Evolutionary conservation across 441 rosid genomes (phyloP), one percentile per base, ranked within the genome.

Genomic region (Croton laevigatus): DNA sequence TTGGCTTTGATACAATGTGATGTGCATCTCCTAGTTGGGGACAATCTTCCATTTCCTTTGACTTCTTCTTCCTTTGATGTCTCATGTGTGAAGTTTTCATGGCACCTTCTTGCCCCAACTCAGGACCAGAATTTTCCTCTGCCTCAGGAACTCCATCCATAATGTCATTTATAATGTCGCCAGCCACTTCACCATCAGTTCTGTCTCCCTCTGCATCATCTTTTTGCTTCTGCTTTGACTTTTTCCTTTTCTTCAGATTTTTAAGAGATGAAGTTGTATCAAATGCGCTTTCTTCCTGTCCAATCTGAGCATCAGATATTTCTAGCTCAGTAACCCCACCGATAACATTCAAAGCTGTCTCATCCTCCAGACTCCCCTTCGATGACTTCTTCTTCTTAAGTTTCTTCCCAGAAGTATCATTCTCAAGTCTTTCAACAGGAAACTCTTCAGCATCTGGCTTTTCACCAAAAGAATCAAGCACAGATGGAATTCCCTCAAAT

Each of bases 401-500:
- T 63, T 81, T 81, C 78, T 82, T 80, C 7, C 37, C 57, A 10
- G 81, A 79, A 68, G 60, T 55, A n/a, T 12, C 49, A 23, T 72
- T 44, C 27, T 72, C 68, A 40, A 37, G 36, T 69, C 23, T 66
- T 68, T 71, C 71, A 22, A 34, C 40, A 44, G 62, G 42, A 48
- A 75, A 68, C 45, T 74, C 80, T 65, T 73, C 75, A 59, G 22
- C 69, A 73, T 42, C 71, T 36, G 27, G 37, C 52, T 42, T 73
- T 42, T 80, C 75, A 52, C 54, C 84, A 38, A 73, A 70, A 0
- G 75, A 76, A 74, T 82, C 86, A 66, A 75, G 60, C 66, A 59
- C 53, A 69, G 93, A 82, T 44, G 86, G 78, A 65, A 80, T 74
- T 14, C 85, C 93, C 75, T 81, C 83, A 17, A 91, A 68, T 27